phyloP scores from a whole-genome alignment of 2,329 filamentous ascomycete genomes.

The Cladosporium sp. region DNA sequence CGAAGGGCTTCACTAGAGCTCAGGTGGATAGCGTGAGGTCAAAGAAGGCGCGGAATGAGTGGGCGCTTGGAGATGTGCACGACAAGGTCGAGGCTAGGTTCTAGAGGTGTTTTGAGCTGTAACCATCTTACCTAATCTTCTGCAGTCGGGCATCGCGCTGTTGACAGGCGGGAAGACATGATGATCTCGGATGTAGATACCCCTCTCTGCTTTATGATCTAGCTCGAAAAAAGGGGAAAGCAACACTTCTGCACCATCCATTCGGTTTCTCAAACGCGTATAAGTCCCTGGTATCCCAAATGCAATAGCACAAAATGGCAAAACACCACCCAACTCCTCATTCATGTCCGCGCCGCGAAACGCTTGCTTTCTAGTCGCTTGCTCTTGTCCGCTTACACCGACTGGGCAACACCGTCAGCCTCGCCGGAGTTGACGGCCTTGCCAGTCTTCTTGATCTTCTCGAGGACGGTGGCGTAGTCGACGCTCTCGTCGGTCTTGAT shows the following conservation, averaged over 20 bases:
- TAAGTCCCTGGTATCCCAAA: background rate
- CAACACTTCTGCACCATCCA: background rate
- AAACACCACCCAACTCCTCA: background rate
- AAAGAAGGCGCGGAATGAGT: slow-evolving; percentile 63
- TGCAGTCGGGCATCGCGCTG: background rate
- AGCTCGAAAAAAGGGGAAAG: background rate
- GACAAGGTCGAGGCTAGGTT: slow-evolving; percentile 71
- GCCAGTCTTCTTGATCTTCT: slow-evolving; percentile 90
- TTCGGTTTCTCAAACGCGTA: background rate
- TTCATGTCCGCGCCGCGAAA: too few species aligned
- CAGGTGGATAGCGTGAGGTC: slow-evolving; percentile 68
- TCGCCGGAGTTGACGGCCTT: slow-evolving; percentile 80
- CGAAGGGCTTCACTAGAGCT: slow-evolving; percentile 77
- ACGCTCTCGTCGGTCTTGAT: slow-evolving; percentile 67
- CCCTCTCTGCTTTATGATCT: background rate
- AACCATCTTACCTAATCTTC: background rate
- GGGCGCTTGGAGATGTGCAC: slow-evolving; percentile 73
- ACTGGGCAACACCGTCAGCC: slow-evolving; percentile 58
- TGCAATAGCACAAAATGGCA: background rate
- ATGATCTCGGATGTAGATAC: background rate
- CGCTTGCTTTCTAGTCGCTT: background rate
- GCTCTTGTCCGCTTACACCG: slow-evolving; percentile 17
- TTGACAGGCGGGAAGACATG: background rate
- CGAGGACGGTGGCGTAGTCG: slow-evolving; percentile 74
- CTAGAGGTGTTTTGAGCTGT: slow-evolving; percentile 24